Percentiles rank a stretch among this genome's conserved stretches.
Conservation (phyloP, 1,139 yeast genomes). For the Kodamaea sp. region DNA sequence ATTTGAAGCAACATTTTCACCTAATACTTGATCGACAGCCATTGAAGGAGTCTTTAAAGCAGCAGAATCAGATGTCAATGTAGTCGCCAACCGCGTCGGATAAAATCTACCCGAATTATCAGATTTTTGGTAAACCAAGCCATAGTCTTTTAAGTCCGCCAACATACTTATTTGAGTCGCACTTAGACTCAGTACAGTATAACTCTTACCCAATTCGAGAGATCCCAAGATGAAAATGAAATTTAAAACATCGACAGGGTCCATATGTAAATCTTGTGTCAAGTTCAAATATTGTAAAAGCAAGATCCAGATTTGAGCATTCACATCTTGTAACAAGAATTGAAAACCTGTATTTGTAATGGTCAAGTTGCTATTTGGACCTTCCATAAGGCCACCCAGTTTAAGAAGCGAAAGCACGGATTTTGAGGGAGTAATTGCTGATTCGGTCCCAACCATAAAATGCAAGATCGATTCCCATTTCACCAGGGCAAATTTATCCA, state of each 20-base stretch:
- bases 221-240: constrained; percentile 93
- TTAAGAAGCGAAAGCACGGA: constrained; percentile 63
- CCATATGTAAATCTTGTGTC: constrained; percentile 84
- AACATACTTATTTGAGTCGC: constrained; percentile 84
- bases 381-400: constrained; percentile 86
- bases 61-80: constrained; percentile 80
- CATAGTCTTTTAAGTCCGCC: constrained; percentile 87
- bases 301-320: constrained; percentile 93
- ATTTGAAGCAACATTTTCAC: constrained; percentile 28
- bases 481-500: constrained; percentile 76
- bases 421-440: constrained; percentile 59
- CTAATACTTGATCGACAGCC: constrained; percentile 61
- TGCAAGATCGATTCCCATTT: constrained; percentile 96
- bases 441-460: constrained; percentile 93
- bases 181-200: constrained; percentile 66
- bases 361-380: constrained; percentile 43
- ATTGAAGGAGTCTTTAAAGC: constrained; percentile 66
- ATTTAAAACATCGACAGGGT: constrained; percentile 92
- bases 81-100: constrained; percentile 89
- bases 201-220: constrained; percentile 83
- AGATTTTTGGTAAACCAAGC: constrained; percentile 76
- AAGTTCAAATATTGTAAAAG: constrained; percentile 80
- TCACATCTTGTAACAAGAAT: constrained; percentile 84
- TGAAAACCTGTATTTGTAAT: constrained; percentile 94
- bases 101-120: constrained; percentile 65